Percentiles rank a stretch among this genome's conserved stretches.
These are phyloP conservation scores for Lentinula boryana DNA, from an alignment of 768 basidiomycete species.

Conservation along the genomic window DNA sequence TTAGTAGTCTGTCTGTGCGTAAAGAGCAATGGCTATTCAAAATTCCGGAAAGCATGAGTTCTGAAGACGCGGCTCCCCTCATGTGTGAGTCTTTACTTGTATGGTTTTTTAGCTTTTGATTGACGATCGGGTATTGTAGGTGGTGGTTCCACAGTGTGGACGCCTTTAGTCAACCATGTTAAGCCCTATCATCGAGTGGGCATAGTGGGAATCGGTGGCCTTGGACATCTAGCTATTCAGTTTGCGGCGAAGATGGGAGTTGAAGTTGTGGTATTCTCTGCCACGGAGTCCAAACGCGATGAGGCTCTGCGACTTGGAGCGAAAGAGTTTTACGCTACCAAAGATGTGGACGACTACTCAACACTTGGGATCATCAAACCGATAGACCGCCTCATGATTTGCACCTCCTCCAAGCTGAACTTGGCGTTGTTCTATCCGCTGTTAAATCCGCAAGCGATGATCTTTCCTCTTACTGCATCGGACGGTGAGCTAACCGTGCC, in stretches of 20 bases:
- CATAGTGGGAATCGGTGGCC: constrained; percentile 26
- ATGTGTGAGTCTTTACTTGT: constrained; percentile 20
- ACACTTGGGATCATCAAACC: constrained; percentile 16
- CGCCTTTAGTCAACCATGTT: constrained; percentile 14
- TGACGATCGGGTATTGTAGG: background rate
- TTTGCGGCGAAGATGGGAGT: constrained; percentile 33
- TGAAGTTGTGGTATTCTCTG: constrained; percentile 28
- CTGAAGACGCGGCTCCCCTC: constrained; percentile 23
- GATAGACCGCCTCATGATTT: constrained; percentile 22
- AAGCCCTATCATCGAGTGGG: constrained; percentile 23
- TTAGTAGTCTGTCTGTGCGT: constrained; percentile 24
- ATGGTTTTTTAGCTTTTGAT: background rate
- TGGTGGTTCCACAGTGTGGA: constrained; percentile 27
- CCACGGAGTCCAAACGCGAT: constrained; percentile 21
- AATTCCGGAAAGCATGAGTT: constrained; percentile 21
- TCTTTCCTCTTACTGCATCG: constrained; percentile 21
- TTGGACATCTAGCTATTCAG: constrained; percentile 29
- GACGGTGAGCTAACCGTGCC: constrained; percentile 17
- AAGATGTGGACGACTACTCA: constrained; percentile 7
- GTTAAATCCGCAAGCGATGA: constrained; percentile 15
- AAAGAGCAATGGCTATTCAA: constrained; percentile 25
- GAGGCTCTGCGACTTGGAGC: constrained; percentile 26
- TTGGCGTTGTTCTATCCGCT: constrained; percentile 16
- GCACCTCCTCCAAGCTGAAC: constrained; percentile 15
- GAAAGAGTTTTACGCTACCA: constrained; percentile 25